Evolutionary conservation across 345 rosid genomes (phyloP).

Genomic region (Euphorbia tirucalli): DNA sequence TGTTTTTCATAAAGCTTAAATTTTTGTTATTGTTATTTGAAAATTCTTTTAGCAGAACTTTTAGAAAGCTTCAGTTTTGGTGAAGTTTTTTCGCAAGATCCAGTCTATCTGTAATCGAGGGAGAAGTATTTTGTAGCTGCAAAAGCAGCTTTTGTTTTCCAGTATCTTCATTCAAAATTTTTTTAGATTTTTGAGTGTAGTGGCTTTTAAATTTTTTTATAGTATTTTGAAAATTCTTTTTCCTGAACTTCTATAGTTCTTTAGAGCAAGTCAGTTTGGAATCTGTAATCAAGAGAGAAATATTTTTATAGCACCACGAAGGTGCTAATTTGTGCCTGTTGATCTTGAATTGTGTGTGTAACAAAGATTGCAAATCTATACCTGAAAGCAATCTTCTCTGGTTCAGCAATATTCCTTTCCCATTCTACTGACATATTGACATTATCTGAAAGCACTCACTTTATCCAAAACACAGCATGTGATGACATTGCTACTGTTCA

Average conservation of each 20-base stretch:
- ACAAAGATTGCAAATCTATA: background rate
- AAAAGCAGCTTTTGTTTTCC: background rate
- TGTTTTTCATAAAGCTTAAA: background rate
- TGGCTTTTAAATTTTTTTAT: background rate
- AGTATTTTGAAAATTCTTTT: background rate
- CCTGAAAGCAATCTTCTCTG: background rate
- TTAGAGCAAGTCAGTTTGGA: background rate
- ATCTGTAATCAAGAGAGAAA: background rate
- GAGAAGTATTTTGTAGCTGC: background rate
- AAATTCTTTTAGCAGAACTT: too few species aligned
- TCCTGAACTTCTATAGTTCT: background rate
- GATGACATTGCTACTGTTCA: background rate
- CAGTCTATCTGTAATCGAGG: background rate
- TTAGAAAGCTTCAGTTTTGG: background rate
- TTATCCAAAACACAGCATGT: background rate
- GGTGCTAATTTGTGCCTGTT: background rate
- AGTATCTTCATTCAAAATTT: background rate
- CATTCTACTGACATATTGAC: background rate
- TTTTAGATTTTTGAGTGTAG: background rate
- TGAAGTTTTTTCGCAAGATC: background rate
- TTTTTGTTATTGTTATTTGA: background rate
- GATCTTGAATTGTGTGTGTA: background rate
- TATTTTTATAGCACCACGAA: background rate
- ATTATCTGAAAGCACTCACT: background rate
- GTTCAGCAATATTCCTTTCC: background rate